Evolutionary conservation across 208 protist species (phyloP).

Genomic region (Angomonas ambiguus): DNA sequence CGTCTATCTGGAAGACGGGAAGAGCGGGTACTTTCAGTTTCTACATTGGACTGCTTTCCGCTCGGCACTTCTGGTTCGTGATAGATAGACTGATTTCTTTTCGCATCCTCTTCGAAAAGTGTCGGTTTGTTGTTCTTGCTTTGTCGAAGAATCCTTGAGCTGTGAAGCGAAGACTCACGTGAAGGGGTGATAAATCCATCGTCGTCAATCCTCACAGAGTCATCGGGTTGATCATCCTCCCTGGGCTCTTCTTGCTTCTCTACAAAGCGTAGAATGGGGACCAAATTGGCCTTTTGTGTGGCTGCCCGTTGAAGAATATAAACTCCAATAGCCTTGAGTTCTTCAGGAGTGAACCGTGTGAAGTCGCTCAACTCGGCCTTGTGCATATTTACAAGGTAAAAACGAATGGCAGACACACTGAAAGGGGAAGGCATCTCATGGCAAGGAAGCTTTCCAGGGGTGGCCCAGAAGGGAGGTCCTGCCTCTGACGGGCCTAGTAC

Average conservation of each 20-base stretch:
- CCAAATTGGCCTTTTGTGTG: constrained; percentile 19
- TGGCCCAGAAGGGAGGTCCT: constrained; percentile 21
- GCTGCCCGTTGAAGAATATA: constrained; percentile 19
- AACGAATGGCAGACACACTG: constrained; percentile 25
- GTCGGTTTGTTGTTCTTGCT: background rate
- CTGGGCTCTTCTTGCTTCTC: constrained; percentile 17
- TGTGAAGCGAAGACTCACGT: background rate
- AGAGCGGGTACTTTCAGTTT: constrained; percentile 8
- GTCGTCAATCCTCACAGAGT: background rate
- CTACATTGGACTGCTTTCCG: background rate
- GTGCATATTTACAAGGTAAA: constrained; percentile 47
- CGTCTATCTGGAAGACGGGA: constrained; percentile 19
- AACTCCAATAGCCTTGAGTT: constrained; percentile 39
- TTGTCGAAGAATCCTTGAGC: background rate
- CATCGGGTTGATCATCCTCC: background rate
- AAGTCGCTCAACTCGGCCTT: constrained; percentile 34
- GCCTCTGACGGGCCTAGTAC: constrained; percentile 13
- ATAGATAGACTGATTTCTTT: constrained; percentile 5
- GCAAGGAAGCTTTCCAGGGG: constrained; percentile 12
- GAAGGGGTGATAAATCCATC: background rate
- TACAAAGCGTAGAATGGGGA: constrained; percentile 56
- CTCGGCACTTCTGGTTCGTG: background rate
- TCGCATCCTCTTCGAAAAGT: background rate
- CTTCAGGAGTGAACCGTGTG: constrained; percentile 44
- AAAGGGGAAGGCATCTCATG: constrained; percentile 17